These are phyloP conservation scores for Pistacia atlantica DNA, from an alignment of 345 rosid species.

Conservation along the genomic window DNA sequence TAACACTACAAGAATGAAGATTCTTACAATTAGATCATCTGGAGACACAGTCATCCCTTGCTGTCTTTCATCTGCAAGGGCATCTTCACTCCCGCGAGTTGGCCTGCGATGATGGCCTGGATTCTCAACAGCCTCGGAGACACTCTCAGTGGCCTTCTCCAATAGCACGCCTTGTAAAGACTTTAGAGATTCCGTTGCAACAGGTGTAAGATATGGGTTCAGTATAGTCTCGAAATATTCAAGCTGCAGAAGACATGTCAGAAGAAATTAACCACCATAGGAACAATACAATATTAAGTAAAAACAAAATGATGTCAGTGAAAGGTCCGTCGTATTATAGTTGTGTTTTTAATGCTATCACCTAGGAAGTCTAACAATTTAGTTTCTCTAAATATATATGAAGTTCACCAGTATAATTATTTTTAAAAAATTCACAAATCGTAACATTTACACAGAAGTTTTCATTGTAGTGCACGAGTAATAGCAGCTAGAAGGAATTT, in stretches of 20 bases:
- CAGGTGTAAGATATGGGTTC: constrained; percentile 74
- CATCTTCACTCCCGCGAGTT: constrained; percentile 96
- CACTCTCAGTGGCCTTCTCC: constrained; percentile 86
- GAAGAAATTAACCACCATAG: neutral
- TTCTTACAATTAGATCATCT: constrained; percentile 87
- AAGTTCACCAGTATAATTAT: neutral
- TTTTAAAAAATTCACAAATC: neutral
- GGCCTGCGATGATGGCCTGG: constrained; percentile 76
- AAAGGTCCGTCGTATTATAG: neutral
- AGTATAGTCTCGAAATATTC: constrained; percentile 91
- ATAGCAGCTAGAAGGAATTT: neutral
- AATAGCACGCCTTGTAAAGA: constrained; percentile 81
- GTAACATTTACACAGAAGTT: neutral
- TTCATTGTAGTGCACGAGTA: neutral
- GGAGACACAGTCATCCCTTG: constrained; percentile 78
- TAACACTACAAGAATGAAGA: neutral
- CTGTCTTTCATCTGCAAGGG: constrained; percentile 78
- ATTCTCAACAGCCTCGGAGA: constrained; percentile 60
- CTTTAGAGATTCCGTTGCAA: constrained; percentile 79
- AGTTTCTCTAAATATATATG: neutral
- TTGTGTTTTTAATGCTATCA: neutral
- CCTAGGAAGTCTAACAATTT: neutral
- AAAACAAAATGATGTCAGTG: neutral
- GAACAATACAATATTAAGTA: neutral
- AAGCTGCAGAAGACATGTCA: constrained; percentile 62